phyloP scores from a whole-genome alignment of 257 asterid species.

The Misopates orontium region DNA sequence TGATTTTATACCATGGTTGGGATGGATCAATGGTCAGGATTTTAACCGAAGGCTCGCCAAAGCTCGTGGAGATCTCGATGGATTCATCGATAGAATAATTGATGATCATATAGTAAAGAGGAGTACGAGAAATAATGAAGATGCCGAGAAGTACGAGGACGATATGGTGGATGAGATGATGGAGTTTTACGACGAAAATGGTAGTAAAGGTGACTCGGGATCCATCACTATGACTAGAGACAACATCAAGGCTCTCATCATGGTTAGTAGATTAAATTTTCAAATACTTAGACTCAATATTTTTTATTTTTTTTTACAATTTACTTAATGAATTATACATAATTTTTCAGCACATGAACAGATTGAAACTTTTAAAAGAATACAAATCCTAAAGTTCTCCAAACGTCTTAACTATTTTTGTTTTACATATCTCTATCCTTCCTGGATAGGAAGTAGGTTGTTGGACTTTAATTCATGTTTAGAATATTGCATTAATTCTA shows the following conservation, averaged over 20 bases:
- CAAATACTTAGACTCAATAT: too few relatives aligned
- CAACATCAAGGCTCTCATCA: conserved; percentile 84
- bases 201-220: neutral
- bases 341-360: too few relatives aligned
- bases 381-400: too few relatives aligned
- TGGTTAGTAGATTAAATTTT: conserved; percentile 44
- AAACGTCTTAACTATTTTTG: too few relatives aligned
- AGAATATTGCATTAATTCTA: too few relatives aligned
- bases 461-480: too few relatives aligned
- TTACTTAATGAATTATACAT: too few relatives aligned
- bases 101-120: conserved; percentile 64
- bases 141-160: conserved; percentile 26
- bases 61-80: conserved; percentile 73
- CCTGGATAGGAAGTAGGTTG: too few relatives aligned
- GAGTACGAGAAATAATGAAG: conserved; percentile 12
- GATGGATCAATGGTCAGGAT: conserved; percentile 70
- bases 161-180: conserved; percentile 96
- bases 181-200: conserved; percentile 67
- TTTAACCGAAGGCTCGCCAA: conserved; percentile 42
- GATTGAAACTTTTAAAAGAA: too few relatives aligned
- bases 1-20: conserved; percentile 70
- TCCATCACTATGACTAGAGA: conserved; percentile 54
- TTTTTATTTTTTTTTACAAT: too few relatives aligned
- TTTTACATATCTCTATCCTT: too few relatives aligned
- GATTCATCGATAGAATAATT: conserved; percentile 65